Evolutionary conservation across 495 filamentous ascomycete genomes (phyloP), one percentile per base, ranked within the genome.

Genomic region (Lindgomyces ingoldianus): DNA sequence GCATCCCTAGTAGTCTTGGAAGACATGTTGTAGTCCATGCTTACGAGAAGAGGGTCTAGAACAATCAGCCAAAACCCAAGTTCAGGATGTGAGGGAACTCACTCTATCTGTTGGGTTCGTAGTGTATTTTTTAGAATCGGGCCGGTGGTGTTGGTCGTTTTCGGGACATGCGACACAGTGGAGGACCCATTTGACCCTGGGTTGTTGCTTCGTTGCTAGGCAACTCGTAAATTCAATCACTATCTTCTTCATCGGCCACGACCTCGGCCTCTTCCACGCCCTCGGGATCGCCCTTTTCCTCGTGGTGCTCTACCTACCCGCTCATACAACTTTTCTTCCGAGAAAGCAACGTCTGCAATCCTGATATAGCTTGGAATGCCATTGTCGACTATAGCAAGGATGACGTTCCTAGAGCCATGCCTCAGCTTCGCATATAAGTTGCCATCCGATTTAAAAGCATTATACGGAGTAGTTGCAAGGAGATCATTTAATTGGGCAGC

Each of bases 361-460:
- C 89, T 82, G 50, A 96, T 75, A 73, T 90, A 98, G 71, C 92
- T 97, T 29, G 91, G 88, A 27, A 98, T 81, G 0, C 94, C 94
- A 58, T 91, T 82, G 71, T 98, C 94, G 9, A 96, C 90, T 4
- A 98, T 84, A 0, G 93, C 94, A 18, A 98, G 68, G 50, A 96
- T 77, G 6, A 91, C 91, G 73, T 89, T 91, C 61, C 91, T 82
- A 72, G 89, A 88, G 12, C 91, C 94, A 57, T 96, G 86, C 70
- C 89, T 92, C 61, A 97, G 60, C 56, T 72, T 72, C 64, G 70
- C 67, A 70, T 75, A 74, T 16, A 75, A 22, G 42, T 68, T 50
- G 8, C 24, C 61, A 1, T 26, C 47, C 14, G 41, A 16, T 3
- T 64, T 73, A 0, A 86, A 87, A 0, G 88, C 84, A 54, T 86